Base-by-base conservation (phyloP, 2,329 filamentous ascomycete genomes). In the Tetracladium maxilliforme region DNA sequence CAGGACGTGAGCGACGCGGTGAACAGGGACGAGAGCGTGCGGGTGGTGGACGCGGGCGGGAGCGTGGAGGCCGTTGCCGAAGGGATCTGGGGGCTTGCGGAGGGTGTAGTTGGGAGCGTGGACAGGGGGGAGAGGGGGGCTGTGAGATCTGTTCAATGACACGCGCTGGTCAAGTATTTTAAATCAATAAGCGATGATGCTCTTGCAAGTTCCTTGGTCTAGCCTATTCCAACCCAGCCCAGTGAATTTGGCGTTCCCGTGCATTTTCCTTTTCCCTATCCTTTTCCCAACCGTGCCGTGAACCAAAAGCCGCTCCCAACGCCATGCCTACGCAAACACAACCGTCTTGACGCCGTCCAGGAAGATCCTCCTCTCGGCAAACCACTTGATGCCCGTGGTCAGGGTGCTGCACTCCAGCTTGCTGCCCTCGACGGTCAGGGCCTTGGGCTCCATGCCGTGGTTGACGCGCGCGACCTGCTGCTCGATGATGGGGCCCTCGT, bases 401-500 rank as follows among this genome's bases (percentile, higher is more conserved):
- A 90, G 52, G 6, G 86, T 80, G 49, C 83, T 78, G 44, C 75
- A 83, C 62, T 90, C 81, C 7, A 87, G 76, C 36, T 83, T 86
- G 39, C 75, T 81, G 9, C 81, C 81, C 46, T 84, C 78, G 40
- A 81, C 73, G 3, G 80, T 76, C 43, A 87, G 50, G 45, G 77
- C 70, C 58, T 79, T 81, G 11, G 81, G 64, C 39, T 66, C 74
- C 68, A 84, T 69, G 36, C 61, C 65, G 51, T 90, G 81, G 45
- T 82, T 75, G 14, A 87, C 80, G 10, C 80, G 58, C 6, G 73
- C 65, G 27, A 87, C 72, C 28, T 79, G 65, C 64, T 90, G 81
- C 64, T 87, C 81, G 38, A 90, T 90, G 39, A 90, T 90, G 8
- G 81, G 81, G 3, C 81, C 81, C 56, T 90, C 81, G 43, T 90